Evolutionary conservation across 2,329 filamentous ascomycete species (phyloP).

Genomic region (Apiospora malaysiana): DNA sequence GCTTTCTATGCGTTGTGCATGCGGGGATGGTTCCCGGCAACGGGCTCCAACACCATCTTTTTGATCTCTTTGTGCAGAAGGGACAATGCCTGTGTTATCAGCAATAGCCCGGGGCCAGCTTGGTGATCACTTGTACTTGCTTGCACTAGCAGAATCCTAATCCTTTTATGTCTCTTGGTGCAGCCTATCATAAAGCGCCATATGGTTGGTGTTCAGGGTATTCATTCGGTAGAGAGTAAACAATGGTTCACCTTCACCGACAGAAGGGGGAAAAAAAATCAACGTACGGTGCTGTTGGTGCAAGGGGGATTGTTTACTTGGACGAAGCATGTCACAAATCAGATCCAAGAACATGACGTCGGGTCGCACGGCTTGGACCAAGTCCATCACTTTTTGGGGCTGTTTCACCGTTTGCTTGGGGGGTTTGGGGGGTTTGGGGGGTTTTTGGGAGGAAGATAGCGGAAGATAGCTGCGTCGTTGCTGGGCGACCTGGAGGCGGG

Average conservation of each 20-base stretch:
- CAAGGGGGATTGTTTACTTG: background rate
- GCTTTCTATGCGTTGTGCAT: background rate
- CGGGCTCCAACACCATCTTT: background rate
- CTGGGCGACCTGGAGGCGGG: background rate
- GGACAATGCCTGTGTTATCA: background rate
- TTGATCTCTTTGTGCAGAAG: background rate
- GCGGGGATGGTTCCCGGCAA: background rate
- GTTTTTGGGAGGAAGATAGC: no score
- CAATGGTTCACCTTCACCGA: conserved; percentile 18
- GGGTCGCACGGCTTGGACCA: background rate
- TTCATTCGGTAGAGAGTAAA: background rate
- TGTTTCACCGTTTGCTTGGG: background rate
- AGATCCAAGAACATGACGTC: background rate
- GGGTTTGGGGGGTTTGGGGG: no score
- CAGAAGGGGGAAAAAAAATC: background rate
- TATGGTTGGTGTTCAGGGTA: background rate
- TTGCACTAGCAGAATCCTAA: conserved; percentile 6
- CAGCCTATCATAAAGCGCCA: conserved; percentile 2
- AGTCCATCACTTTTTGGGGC: background rate
- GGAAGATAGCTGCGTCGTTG: background rate
- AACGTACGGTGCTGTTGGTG: background rate
- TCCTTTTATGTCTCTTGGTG: background rate
- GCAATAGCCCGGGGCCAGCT: background rate
- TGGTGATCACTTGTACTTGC: background rate
- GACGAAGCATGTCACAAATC: background rate